Conservation (phyloP, 352 stramenopile genomes). For the Phytophthora chlamydospora region DNA sequence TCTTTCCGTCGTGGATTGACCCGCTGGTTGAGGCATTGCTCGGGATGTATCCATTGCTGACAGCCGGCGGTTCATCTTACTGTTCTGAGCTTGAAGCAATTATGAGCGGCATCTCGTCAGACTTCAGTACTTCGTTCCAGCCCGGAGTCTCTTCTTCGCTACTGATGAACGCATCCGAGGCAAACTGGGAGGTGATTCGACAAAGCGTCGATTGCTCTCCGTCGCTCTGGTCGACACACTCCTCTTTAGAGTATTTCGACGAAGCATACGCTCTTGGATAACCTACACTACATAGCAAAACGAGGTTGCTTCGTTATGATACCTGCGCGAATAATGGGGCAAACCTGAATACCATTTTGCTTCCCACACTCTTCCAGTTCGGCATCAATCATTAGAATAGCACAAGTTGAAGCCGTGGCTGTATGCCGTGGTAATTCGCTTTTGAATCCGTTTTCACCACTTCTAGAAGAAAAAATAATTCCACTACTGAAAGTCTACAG, state of each 20-base stretch:
- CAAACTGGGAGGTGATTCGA: slow-evolving; percentile 15
- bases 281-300: slow-evolving; percentile 4
- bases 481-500: no score
- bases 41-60: not conserved
- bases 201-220: slow-evolving; percentile 12
- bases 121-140: slow-evolving; percentile 9
- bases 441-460: no score
- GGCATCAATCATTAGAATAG: no score
- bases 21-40: slow-evolving; percentile 1
- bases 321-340: no score
- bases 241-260: slow-evolving; percentile 11
- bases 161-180: slow-evolving; percentile 19
- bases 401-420: no score
- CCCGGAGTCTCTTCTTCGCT: not conserved
- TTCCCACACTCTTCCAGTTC: no score
- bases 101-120: slow-evolving; percentile 1
- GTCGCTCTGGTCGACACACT: not conserved
- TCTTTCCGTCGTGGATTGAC: slow-evolving; percentile 29
- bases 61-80: slow-evolving; percentile 13
- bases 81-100: slow-evolving; percentile 15
- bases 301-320: not conserved
- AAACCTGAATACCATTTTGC: no score
- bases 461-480: no score
- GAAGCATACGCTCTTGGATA: slow-evolving; percentile 6
- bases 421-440: no score